Evolutionary conservation across 805 yeast species (phyloP), one percentile per base, ranked within the genome.

Genomic region (Ogataea chonburiensis): DNA sequence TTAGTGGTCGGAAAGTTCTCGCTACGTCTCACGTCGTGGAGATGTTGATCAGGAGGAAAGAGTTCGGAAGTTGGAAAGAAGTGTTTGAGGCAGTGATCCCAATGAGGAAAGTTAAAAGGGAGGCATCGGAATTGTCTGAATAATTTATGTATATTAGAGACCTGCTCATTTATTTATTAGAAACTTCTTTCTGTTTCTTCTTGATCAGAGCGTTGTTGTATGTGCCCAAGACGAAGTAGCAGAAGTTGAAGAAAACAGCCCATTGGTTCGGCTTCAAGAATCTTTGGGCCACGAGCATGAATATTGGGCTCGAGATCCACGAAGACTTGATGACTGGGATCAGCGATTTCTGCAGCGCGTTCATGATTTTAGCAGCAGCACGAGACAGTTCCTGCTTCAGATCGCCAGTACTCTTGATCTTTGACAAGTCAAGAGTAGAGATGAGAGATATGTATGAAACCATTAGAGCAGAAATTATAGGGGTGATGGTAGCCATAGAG

Each of bases 11-110:
- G 49, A 77, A 79, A 45, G 98, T 91, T 3, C 67, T 93, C 42
- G 94, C 98, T 1, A 89, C 97, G 0, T 84, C 94, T 20, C 98
- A 91, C 58, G 98, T 93, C n/a, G 83, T 86, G 43, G 96, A 91
- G 58, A 63, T 93, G 43, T 67, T 88, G 63, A 70, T 91, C 37
- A 77, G 79, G 55, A 88, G 91, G 84, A 71, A 80, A 41, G 95
- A 88, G 50, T 65, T 68, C 28, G 71, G 70, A 38, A 86, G 86
- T 59, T 91, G 98, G 98, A 83, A 77, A 49, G 61, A 58, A 34
- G 94, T 97, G 0, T 88, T 93, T 56, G 91, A 88, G 56, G 68
- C 72, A n/a, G 93, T 86, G 1, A 69, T 91, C 35, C 98, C 98
- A 3, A 77, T 76, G 24, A 70, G 98, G 47, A 93, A 89, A 51